Conservation (phyloP, 2,329 filamentous ascomycete species). For the Penicillium aurantiogriseum region DNA sequence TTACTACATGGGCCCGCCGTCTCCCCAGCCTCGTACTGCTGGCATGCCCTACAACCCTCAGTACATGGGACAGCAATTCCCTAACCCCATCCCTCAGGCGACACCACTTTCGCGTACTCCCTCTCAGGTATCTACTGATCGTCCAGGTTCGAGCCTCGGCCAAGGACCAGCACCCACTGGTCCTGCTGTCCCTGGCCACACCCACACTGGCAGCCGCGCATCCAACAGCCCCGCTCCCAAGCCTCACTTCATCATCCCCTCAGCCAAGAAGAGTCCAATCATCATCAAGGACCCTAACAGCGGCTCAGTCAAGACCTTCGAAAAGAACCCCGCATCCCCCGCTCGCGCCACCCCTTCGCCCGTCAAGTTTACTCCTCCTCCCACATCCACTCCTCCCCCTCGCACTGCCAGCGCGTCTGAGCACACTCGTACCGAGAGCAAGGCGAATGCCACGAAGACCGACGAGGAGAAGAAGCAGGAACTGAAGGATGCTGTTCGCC, state of each 20-base stretch:
- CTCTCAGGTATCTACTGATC: conserved; percentile 73
- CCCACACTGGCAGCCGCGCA: conserved; percentile 54
- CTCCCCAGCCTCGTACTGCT: conserved; percentile 49
- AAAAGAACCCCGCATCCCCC: conserved; percentile 64
- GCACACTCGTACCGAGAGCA: conserved; percentile 70
- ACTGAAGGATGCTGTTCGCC: conserved; percentile 57
- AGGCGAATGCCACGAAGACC: conserved; percentile 60
- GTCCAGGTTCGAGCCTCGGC: conserved; percentile 59
- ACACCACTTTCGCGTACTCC: conserved; percentile 76
- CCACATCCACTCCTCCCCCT: conserved; percentile 77
- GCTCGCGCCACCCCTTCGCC: conserved; percentile 57
- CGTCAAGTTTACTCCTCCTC: conserved; percentile 64
- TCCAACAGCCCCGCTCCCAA: conserved; percentile 60
- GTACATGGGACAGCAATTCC: conserved; percentile 30
- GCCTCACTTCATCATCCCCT: conserved; percentile 63
- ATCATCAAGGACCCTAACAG: conserved; percentile 81
- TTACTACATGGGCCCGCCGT: conserved; percentile 47
- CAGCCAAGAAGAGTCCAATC: conserved; percentile 68
- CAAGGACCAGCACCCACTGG: conserved; percentile 54
- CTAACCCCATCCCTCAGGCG: conserved; percentile 53
- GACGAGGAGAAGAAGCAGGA: conserved; percentile 79
- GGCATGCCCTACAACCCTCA: conserved; percentile 52
- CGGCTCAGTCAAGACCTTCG: conserved; percentile 69
- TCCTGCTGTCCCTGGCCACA: conserved; percentile 50
- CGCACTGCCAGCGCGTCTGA: conserved; percentile 67